These are phyloP conservation scores for Neurospora sp. DNA, from an alignment of 495 filamentous ascomycete species.

Conservation along the genomic window DNA sequence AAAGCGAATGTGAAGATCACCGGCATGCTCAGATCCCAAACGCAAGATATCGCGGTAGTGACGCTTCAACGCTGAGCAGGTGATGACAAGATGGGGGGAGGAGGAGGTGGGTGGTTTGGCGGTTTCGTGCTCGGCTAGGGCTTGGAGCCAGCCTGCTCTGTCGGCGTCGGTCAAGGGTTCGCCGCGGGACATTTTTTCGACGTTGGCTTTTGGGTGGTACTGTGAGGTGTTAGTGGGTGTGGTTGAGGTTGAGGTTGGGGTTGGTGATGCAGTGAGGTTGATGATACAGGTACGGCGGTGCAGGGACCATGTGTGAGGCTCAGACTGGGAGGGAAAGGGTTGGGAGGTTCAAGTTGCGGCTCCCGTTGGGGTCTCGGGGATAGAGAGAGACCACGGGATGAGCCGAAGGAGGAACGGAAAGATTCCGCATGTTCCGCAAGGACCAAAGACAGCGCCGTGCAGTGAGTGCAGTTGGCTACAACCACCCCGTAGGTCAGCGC, in stretches of 20 bases:
- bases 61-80: conserved; percentile 17
- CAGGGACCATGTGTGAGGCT: not conserved
- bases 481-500: not conserved
- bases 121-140: conserved; percentile 11
- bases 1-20: conserved; percentile 9
- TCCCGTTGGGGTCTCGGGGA: not conserved
- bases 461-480: not conserved
- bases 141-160: conserved; percentile 18
- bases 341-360: not conserved
- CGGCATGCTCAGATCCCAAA: not conserved
- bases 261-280: not conserved
- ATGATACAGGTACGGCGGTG: not conserved
- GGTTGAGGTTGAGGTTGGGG: not conserved
- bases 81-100: conserved; percentile 11
- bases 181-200: conserved; percentile 17
- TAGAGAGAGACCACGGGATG: not conserved
- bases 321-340: not conserved
- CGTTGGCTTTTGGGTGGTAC: conserved; percentile 20
- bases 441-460: not conserved
- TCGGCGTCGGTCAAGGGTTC: conserved; percentile 15
- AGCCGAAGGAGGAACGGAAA: not conserved
- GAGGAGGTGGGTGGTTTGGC: not conserved
- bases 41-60: conserved; percentile 17
- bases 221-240: not conserved
- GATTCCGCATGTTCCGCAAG: not conserved